Base-by-base conservation (phyloP, 257 asterid genomes). In the Schizonepeta tenuifolia region DNA sequence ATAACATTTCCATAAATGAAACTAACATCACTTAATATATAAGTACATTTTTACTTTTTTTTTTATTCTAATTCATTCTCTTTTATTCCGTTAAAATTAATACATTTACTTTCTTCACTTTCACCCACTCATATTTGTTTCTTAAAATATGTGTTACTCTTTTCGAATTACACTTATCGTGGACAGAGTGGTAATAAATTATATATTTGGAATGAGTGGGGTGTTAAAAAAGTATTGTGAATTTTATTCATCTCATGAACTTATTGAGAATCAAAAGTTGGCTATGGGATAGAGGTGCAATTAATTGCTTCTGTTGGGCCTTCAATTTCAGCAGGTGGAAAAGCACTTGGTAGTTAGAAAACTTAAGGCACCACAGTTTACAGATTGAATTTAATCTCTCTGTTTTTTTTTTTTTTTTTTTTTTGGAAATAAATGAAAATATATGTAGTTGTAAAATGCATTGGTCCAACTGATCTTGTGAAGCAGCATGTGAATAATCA, bases 261-360 rank as follows among this genome's bases (percentile, higher is more conserved):
- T 72, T 50, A 50, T 67, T 59, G 24, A 17, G 57, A 35, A 10
- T 8, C 3, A 35, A 69, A 59, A 49, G 59, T 9, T 50, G 20
- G 75, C 0, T 60, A 13, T 1, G 60, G 21, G 51, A n/a, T 26
- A 31, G 60, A 38, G 38, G 43, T 13, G 71, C 62, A 61, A 68
- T 75, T 50, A 50, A 75, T 46, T 28, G 17, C 17, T 41, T 67
- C 9, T 9, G 63, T 43, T 53, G 46, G 63, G 24, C 22, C 15
- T 63, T 76, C 5, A 76, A 51, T 54, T 40, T 38, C 9, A 54
- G 41, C 76, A 35, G 33, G 65, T 69, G 51, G 26, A 53, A 18
- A 26, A 28, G 71, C 67, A 67, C 62, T 17, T 15, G 49, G 67
- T 61, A 18, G 79, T 49, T 62, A 20, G 46, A 50, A 9, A 44